Evolutionary conservation across 2,329 filamentous ascomycete species (phyloP).

Genomic region (Chaetoscypha palmicola): DNA sequence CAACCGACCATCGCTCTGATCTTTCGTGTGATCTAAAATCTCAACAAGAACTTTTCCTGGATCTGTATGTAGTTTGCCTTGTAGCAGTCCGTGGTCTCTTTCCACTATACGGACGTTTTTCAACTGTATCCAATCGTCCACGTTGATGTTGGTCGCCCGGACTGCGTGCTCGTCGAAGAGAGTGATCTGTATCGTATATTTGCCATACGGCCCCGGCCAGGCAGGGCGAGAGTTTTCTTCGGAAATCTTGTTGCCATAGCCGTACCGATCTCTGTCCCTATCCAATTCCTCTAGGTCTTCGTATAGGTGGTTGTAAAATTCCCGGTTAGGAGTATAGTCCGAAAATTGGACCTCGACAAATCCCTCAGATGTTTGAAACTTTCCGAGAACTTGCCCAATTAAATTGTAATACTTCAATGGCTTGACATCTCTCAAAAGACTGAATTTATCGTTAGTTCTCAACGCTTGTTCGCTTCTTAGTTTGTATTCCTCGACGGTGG

Average conservation of each 20-base stretch:
- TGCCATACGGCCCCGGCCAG: constrained; percentile 74
- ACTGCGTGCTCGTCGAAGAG: constrained; percentile 62
- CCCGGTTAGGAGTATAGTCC: constrained; percentile 70
- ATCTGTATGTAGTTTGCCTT: constrained; percentile 66
- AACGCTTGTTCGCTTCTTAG: constrained; percentile 33
- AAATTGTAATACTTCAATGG: constrained; percentile 57
- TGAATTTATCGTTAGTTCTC: constrained; percentile 50
- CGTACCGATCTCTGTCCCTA: constrained; percentile 47
- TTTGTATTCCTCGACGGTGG: constrained; percentile 39
- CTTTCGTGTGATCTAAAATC: constrained; percentile 37
- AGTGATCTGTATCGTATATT: constrained; percentile 62
- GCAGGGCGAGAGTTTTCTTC: constrained; percentile 28
- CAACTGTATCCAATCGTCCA: constrained; percentile 57
- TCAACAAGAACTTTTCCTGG: constrained; percentile 51
- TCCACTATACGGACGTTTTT: constrained; percentile 66
- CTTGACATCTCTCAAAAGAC: constrained; percentile 55
- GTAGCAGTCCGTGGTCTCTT: constrained; percentile 47
- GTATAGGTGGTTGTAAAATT: constrained; percentile 44
- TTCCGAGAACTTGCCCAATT: constrained; percentile 62
- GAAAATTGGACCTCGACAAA: constrained; percentile 61
- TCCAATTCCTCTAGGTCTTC: constrained; percentile 27
- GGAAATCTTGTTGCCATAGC: constrained; percentile 39
- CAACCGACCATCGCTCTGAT: constrained; percentile 40
- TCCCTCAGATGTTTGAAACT: constrained; percentile 41
- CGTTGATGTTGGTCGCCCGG: constrained; percentile 47